A percentile compares a stretch with the other conserved stretches of the same genome.
These are phyloP conservation scores for Endoconidiophora laricicola DNA, from an alignment of 2,329 filamentous ascomycete genomes.

Conservation along the genomic window DNA sequence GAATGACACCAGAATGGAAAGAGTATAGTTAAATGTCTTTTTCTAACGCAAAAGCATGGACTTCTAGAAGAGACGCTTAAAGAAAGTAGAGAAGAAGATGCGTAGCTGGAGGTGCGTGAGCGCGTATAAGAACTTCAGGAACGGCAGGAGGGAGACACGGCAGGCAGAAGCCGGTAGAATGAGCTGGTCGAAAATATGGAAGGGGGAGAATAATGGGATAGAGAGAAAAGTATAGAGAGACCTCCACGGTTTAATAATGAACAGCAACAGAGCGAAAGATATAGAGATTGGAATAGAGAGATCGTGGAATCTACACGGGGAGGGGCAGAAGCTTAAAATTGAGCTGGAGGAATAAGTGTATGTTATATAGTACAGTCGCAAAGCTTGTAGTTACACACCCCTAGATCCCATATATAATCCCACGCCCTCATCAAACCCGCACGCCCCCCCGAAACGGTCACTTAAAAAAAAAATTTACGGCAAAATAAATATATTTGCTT, in stretches of 20 bases:
- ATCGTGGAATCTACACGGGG: too few relatives aligned
- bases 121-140: neutral
- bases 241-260: too few relatives aligned
- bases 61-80: neutral
- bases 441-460: too few relatives aligned
- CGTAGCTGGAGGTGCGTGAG: conserved; percentile 1
- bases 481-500: too few relatives aligned
- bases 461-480: too few relatives aligned
- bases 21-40: neutral
- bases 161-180: neutral
- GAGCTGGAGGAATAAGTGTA: too few relatives aligned
- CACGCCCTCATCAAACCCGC: too few relatives aligned
- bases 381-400: too few relatives aligned
- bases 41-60: conserved; percentile 5
- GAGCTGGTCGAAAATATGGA: too few relatives aligned
- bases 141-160: neutral
- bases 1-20: conserved; percentile 6
- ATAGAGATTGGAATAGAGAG: neutral
- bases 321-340: too few relatives aligned
- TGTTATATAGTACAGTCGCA: too few relatives aligned
- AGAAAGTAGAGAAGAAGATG: neutral
- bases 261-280: neutral
- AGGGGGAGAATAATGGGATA: neutral
- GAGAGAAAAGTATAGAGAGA: neutral
- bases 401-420: too few relatives aligned